phyloP scores from a whole-genome alignment of 345 rosid genomes.

The Salix purpurea region DNA sequence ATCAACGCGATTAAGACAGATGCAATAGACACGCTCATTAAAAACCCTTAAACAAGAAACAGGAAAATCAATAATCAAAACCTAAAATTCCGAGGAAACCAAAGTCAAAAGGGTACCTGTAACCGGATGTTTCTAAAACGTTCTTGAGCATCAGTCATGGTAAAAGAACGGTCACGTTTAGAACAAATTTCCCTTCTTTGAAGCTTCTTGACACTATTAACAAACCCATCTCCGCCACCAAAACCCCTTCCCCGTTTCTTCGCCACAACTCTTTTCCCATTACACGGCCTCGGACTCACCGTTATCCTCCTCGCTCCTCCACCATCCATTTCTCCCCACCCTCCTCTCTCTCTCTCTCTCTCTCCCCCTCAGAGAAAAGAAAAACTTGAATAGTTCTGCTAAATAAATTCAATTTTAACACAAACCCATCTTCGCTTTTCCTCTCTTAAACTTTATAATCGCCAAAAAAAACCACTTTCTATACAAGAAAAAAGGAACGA shows the following conservation, averaged over 20 bases:
- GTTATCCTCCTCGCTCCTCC: conserved; percentile 44
- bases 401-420: background rate
- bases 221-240: conserved; percentile 44
- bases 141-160: conserved; percentile 58
- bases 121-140: conserved; percentile 68
- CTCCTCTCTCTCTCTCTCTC: background rate
- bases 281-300: conserved; percentile 57
- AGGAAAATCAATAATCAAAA: background rate
- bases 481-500: background rate
- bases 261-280: conserved; percentile 53
- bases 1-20: background rate
- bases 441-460: background rate
- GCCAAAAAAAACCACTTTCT: background rate
- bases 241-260: conserved; percentile 47
- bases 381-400: background rate
- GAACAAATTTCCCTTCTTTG: conserved; percentile 71
- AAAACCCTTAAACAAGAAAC: background rate
- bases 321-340: conserved; percentile 22
- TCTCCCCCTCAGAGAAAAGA: background rate
- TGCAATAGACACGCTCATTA: background rate
- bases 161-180: conserved; percentile 54
- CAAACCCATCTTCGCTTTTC: background rate
- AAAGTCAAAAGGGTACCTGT: conserved; percentile 31
- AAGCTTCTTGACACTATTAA: conserved; percentile 69
- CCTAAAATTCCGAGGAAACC: background rate